A percentile compares a stretch with the other conserved stretches of the same genome.
These are phyloP conservation scores for Exophiala sp. DNA, from an alignment of 2,329 filamentous ascomycete species.

Conservation along the genomic window DNA sequence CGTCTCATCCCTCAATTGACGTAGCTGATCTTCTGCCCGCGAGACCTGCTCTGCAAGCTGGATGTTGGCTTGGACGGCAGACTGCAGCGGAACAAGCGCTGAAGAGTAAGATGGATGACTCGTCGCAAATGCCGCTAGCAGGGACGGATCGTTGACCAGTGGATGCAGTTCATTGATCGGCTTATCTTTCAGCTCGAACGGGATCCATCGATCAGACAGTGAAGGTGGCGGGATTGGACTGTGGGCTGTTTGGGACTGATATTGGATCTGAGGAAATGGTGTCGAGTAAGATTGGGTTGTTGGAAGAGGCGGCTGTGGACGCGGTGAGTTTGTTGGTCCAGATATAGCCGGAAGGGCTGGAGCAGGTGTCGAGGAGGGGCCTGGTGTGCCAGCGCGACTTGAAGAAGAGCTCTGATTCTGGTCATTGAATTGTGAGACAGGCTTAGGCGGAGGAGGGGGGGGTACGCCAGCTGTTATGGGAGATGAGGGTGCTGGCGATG, in stretches of 20 bases:
- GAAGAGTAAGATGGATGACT: slow-evolving; percentile 68
- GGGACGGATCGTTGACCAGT: slow-evolving; percentile 66
- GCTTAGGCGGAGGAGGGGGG: slow-evolving; percentile 23
- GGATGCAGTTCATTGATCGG: slow-evolving; percentile 58
- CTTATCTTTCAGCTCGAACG: slow-evolving; percentile 19
- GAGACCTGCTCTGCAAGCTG: slow-evolving; percentile 56
- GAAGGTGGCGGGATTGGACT: slow-evolving; percentile 30
- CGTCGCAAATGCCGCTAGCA: slow-evolving; percentile 73
- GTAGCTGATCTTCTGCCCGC: slow-evolving; percentile 47
- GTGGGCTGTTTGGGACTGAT: slow-evolving; percentile 25
- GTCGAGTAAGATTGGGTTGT: slow-evolving; percentile 36
- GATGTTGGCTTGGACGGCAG: slow-evolving; percentile 68
- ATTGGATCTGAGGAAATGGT: slow-evolving; percentile 29
- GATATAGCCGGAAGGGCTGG: slow-evolving; percentile 35
- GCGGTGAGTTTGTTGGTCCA: slow-evolving; percentile 34
- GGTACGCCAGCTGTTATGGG: slow-evolving; percentile 13
- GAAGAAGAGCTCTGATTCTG: slow-evolving; percentile 11
- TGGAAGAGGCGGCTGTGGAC: slow-evolving; percentile 36
- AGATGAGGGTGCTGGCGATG: slow-evolving; percentile 13
- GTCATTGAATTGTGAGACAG: slow-evolving; percentile 14
- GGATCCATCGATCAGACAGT: slow-evolving; percentile 22
- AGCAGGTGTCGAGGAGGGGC: slow-evolving; percentile 5
- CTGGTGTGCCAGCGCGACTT: slow-evolving; percentile 16
- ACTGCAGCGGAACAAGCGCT: slow-evolving; percentile 62
- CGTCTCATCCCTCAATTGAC: slow-evolving; percentile 58